phyloP scores from a whole-genome alignment of 83 land plant species.

The Diphasiastrum complanatum region DNA sequence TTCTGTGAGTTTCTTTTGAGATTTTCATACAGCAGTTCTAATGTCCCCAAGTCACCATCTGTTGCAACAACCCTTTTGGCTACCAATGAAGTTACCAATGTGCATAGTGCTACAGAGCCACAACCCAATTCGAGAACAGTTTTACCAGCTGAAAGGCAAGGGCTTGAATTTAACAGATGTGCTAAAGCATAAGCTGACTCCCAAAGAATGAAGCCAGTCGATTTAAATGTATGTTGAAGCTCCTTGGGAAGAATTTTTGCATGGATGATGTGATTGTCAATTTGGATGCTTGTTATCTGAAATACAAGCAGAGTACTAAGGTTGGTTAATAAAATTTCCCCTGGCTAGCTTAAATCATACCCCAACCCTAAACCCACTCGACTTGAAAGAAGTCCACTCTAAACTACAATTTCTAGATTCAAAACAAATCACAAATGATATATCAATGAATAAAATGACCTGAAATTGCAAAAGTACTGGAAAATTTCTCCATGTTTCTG shows the following conservation, averaged over 20 bases:
- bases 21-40: constrained; percentile 55
- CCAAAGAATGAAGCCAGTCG: constrained; percentile 97
- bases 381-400: no score
- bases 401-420: no score
- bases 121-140: constrained; percentile 79
- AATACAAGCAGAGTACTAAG: not conserved
- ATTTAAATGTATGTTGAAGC: constrained; percentile 77
- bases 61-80: constrained; percentile 72
- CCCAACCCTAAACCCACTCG: no score
- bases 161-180: constrained; percentile 48
- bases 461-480: no score
- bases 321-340: not conserved
- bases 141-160: constrained; percentile 46
- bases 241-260: constrained; percentile 61
- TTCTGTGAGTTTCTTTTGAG: constrained; percentile 42
- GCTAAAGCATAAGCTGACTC: constrained; percentile 84
- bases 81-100: constrained; percentile 52
- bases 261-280: constrained; percentile 34
- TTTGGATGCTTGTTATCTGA: constrained; percentile 42
- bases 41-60: constrained; percentile 65
- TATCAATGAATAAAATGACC: no score
- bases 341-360: no score
- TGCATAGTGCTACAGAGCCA: constrained; percentile 82
- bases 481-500: no score
- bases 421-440: no score